Evolutionary conservation across 805 yeast species (phyloP), one percentile per base, ranked within the genome.

Genomic region (Danielozyma ontarioensis): DNA sequence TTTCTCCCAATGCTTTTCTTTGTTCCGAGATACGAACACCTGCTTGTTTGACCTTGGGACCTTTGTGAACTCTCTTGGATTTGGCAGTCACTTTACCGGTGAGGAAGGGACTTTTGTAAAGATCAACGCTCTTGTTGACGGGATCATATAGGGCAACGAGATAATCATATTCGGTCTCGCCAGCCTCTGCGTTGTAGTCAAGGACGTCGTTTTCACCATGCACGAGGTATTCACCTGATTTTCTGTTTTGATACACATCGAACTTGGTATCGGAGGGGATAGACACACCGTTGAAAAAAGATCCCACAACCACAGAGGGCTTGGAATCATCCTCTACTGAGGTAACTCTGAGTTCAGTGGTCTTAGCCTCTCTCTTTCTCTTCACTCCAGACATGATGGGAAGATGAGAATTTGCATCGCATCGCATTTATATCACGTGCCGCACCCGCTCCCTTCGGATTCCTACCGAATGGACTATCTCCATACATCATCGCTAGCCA

Each of bases 1-100:
- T 94, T 61, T 87, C 90, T 52, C 98, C 98, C 52, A 93, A 72
- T 2, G 86, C 83, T 36, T 76, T 84, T 56, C 97, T 76, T 61
- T 85, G 86, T 13, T 69, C 64, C 37, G 72, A 64, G 46, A 71
- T 61, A 40, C 65, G 61, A 25, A 64, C 62, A 22, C 74, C 74
- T 6, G 64, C 59, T 54, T 76, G 83, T 59, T 74, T 77, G 36
- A 85, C 69, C 17, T 68, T 59, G 15, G 93, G 93, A 5, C 86
- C 84, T 29, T 64, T 64, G 40, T 68, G 68, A 28, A 61, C 61
- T 47, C 79, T 74, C 45, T 71, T 73, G 3, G 77, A 64, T 51
- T 77, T 76, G 13, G 93, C 75, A 1, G 79, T 69, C 26, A 83
- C 82, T 36, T 68, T 70, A 6, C 85, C 70, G 6, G 72, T 61